A percentile compares a stretch with the other conserved stretches of the same genome.
These are phyloP conservation scores for Vitis rupestris DNA, from an alignment of 164 flowering plant genomes.

Conservation along the genomic window DNA sequence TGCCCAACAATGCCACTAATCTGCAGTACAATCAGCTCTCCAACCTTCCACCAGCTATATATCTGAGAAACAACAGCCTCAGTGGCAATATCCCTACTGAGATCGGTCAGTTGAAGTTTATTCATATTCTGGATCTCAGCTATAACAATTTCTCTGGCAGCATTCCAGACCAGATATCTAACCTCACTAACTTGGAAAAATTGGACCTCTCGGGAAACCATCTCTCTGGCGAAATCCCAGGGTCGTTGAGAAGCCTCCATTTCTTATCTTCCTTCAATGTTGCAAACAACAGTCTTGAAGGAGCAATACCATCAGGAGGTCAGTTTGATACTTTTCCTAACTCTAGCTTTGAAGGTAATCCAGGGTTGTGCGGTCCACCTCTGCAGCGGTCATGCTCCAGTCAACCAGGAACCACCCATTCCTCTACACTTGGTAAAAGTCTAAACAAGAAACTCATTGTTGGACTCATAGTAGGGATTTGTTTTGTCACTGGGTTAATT, in stretches of 20 bases:
- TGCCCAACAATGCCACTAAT: constrained; percentile 36
- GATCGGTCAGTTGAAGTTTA: constrained; percentile 47
- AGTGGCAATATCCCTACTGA: constrained; percentile 53
- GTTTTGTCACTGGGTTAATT: constrained; percentile 35
- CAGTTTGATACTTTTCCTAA: constrained; percentile 58
- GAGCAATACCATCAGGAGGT: constrained; percentile 61
- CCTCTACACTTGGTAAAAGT: constrained; percentile 10
- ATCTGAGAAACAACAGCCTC: constrained; percentile 46
- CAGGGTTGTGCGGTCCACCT: constrained; percentile 36
- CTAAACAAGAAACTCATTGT: constrained; percentile 36
- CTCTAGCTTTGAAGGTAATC: constrained; percentile 56
- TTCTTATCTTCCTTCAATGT: constrained; percentile 63
- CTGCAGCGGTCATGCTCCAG: constrained; percentile 29
- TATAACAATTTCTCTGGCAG: constrained; percentile 46
- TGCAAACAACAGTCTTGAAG: constrained; percentile 55
- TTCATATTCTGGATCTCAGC: constrained; percentile 57
- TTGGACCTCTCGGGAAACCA: constrained; percentile 54
- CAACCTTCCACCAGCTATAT: constrained; percentile 58
- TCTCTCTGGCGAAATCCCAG: constrained; percentile 60
- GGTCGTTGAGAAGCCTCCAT: constrained; percentile 44
- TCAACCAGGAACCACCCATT: constrained; percentile 9
- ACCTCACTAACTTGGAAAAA: constrained; percentile 50
- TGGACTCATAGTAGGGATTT: constrained; percentile 39
- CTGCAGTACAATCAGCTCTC: constrained; percentile 60
- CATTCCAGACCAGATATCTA: constrained; percentile 55